Evolutionary conservation across 345 rosid genomes (phyloP), one percentile per base, ranked within the genome.

Genomic region (Salix koriyanagi): DNA sequence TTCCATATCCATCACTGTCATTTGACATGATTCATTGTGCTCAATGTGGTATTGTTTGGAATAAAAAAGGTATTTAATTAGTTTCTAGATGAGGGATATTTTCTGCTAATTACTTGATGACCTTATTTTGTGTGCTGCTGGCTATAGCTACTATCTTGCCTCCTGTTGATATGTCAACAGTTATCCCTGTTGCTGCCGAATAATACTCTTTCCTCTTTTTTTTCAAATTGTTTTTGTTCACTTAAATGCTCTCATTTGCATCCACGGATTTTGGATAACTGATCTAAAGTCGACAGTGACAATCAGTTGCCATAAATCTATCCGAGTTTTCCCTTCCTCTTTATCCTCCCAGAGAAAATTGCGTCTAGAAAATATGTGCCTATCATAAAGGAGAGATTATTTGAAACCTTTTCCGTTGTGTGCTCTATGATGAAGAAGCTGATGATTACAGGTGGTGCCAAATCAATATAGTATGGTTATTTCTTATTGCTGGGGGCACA

Each of bases 1-100:
- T 96, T 79, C 99, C 99, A 37, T 93, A 89, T 76, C 99, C 99
- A 19, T 80, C 93, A 16, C 77, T 96, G 82, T 93, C 97, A 69
- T 96, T 86, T 80, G 97, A 90, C 87, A 92, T 93, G 97, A 88
- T 96, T 85, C 99, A 96, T 85, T 96, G 99, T 83, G 94, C 99
- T 78, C 97, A 93, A 48, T 96, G 99, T 42, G 94, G 97, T 72
- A 91, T 87, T 69, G 74, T 82, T 82, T 96, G 98, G 97, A 91
- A 93, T 79, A 83, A 90, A 75, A 96, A 91, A 93, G 99, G 99
- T 95, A 86, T 15, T 42, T 61, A 18, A 42, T 23, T 15, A 71
- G 36, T 56, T 69, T 42, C 42, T 32, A 42, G 65, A 65, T 58
- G n/a, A 37, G 58, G 32, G 26, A 61, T 67, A 39, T 36, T 69